These are phyloP conservation scores for Amauroascus niger DNA, from an alignment of 2,329 filamentous ascomycete species.

Conservation along the genomic window DNA sequence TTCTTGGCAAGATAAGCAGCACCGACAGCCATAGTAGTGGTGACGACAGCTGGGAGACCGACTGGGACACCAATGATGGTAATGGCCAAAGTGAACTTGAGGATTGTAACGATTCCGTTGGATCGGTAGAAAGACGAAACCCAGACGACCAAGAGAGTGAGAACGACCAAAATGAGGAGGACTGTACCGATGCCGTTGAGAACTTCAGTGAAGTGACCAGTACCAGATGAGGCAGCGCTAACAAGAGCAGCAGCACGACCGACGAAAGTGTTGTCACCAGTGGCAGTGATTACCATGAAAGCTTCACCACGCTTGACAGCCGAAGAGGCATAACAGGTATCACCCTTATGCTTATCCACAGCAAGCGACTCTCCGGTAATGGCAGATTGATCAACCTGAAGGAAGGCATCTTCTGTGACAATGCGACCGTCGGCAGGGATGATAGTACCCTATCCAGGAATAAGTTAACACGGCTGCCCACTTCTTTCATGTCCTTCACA, in stretches of 20 bases:
- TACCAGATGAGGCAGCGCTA: slow-evolving; percentile 61
- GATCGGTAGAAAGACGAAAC: slow-evolving; percentile 79
- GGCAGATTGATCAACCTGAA: slow-evolving; percentile 85
- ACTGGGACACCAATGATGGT: slow-evolving; percentile 88
- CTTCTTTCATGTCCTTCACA: not conserved
- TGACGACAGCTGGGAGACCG: slow-evolving; percentile 85
- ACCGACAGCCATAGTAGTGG: slow-evolving; percentile 90
- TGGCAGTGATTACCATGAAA: slow-evolving; percentile 70
- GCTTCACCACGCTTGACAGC: slow-evolving; percentile 85
- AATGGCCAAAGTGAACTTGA: slow-evolving; percentile 77
- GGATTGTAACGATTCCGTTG: slow-evolving; percentile 66
- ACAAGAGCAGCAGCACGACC: slow-evolving; percentile 81
- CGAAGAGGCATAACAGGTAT: slow-evolving; percentile 75
- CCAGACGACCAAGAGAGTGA: slow-evolving; percentile 77
- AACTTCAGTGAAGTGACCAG: slow-evolving; percentile 84
- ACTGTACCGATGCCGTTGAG: slow-evolving; percentile 77
- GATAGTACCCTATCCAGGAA: slow-evolving; percentile 56
- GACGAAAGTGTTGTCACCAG: slow-evolving; percentile 83
- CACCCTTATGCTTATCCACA: slow-evolving; percentile 75
- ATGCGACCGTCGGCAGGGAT: slow-evolving; percentile 82
- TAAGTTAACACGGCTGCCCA: not conserved
- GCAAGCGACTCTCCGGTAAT: slow-evolving; percentile 88
- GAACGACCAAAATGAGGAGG: slow-evolving; percentile 67
- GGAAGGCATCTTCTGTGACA: slow-evolving; percentile 71
- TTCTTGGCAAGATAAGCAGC: slow-evolving; percentile 86